Percentiles rank a stretch among this genome's conserved stretches.
Evolutionary conservation across 2,329 filamentous ascomycete genomes (phyloP).

Genomic region (Diaporthe amygdali): DNA sequence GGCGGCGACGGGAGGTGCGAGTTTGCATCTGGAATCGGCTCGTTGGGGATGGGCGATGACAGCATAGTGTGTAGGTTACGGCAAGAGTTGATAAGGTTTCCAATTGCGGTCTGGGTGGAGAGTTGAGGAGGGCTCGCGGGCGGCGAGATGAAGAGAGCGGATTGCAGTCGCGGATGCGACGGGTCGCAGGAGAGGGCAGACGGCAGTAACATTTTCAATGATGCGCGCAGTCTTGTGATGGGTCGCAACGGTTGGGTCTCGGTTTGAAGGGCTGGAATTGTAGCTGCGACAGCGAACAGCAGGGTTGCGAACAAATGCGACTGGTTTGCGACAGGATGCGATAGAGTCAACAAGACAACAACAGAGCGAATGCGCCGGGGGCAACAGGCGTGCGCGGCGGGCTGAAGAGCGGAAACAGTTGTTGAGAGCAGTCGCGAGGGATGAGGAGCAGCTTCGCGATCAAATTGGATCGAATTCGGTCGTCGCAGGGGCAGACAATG

Average conservation of each 20-base stretch:
- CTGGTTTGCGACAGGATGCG: constrained; percentile 23
- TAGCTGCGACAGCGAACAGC: neutral
- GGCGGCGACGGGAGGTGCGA: constrained; percentile 59
- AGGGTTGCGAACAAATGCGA: constrained; percentile 1
- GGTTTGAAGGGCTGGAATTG: neutral
- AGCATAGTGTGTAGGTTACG: constrained; percentile 67
- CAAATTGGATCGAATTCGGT: constrained; percentile 16
- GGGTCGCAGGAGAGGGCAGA: constrained; percentile 64
- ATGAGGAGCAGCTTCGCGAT: constrained; percentile 11
- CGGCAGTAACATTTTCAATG: constrained; percentile 58
- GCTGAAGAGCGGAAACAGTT: neutral
- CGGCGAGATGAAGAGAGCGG: constrained; percentile 61
- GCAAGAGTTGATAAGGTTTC: constrained; percentile 64
- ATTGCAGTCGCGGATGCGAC: constrained; percentile 54
- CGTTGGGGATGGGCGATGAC: constrained; percentile 41
- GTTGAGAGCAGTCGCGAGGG: constrained; percentile 18
- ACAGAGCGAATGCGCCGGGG: constrained; percentile 23
- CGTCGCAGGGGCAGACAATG: constrained; percentile 10
- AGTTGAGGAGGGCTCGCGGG: constrained; percentile 60
- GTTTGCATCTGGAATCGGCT: constrained; percentile 42
- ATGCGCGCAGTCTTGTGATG: neutral
- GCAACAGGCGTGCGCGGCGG: constrained; percentile 21
- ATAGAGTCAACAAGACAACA: neutral
- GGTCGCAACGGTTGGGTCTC: neutral
- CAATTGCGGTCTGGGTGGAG: constrained; percentile 51